A percentile compares a stretch with the other conserved stretches of the same genome.
Conservation (phyloP, 2,329 filamentous ascomycete species). For the Sclerotiophoma versabilis region DNA sequence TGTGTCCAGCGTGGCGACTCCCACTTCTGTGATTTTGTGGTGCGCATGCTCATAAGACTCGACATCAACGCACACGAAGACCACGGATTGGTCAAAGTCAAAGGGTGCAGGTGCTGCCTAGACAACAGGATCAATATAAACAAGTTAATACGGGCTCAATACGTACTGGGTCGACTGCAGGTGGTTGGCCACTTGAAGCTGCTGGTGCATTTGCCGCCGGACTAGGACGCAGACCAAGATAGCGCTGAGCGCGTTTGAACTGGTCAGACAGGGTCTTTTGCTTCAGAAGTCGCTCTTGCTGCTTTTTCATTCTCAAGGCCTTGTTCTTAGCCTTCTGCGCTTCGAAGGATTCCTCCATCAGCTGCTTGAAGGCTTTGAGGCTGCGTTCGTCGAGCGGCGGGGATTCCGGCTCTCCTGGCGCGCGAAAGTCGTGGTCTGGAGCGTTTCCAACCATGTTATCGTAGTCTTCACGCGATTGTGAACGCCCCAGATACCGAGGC, state of each 20-base stretch:
- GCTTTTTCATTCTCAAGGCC: conserved; percentile 57
- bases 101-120: conserved; percentile 29
- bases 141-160: not conserved
- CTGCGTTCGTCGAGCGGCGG: conserved; percentile 45
- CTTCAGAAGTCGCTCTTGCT: conserved; percentile 57
- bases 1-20: conserved; percentile 82
- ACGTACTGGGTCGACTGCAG: conserved; percentile 26
- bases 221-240: conserved; percentile 70
- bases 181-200: not conserved
- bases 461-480: conserved; percentile 56
- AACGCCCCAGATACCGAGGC: conserved; percentile 72
- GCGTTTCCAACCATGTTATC: conserved; percentile 43
- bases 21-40: conserved; percentile 80
- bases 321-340: conserved; percentile 60
- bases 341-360: conserved; percentile 61
- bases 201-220: not conserved
- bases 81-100: conserved; percentile 56
- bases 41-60: conserved; percentile 78
- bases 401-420: conserved; percentile 26
- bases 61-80: conserved; percentile 82
- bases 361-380: conserved; percentile 60
- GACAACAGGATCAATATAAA: not conserved
- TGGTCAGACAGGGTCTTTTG: conserved; percentile 63
- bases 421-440: conserved; percentile 23
- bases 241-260: conserved; percentile 70